Conservation (phyloP, 2,329 filamentous ascomycete species). For the Madurella fahalii region DNA sequence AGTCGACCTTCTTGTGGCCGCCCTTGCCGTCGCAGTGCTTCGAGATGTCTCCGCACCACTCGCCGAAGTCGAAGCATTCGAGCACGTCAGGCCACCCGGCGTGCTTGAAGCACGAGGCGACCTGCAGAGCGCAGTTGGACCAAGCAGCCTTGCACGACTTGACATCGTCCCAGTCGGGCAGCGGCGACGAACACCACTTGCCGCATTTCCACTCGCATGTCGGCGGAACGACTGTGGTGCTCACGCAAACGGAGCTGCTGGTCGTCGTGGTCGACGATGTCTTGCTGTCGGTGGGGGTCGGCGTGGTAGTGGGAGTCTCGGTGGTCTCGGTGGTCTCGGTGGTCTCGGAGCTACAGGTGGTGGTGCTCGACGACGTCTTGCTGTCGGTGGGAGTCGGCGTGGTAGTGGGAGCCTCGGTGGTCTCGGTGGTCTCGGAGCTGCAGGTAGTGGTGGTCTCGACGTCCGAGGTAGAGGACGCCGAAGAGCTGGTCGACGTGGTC, state of each 20-base stretch:
- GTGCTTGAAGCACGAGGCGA: slow-evolving; percentile 47
- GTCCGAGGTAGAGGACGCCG: slow-evolving; percentile 4
- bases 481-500: slow-evolving; percentile 8
- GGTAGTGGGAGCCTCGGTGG: slow-evolving; percentile 10
- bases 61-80: slow-evolving; percentile 47
- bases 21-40: slow-evolving; percentile 39
- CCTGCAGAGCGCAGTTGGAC: slow-evolving; percentile 44
- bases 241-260: slow-evolving; percentile 43
- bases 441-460: slow-evolving; percentile 19
- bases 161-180: slow-evolving; percentile 46
- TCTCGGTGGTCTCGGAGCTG: slow-evolving; percentile 16
- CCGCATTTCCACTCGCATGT: slow-evolving; percentile 53
- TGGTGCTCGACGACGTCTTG: slow-evolving; percentile 30
- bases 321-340: slow-evolving; percentile 16
- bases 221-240: slow-evolving; percentile 42
- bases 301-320: slow-evolving; percentile 14
- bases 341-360: slow-evolving; percentile 33
- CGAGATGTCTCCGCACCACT: slow-evolving; percentile 46
- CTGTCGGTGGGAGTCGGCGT: slow-evolving; percentile 22
- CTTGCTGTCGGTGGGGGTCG: slow-evolving; percentile 20
- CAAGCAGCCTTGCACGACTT: slow-evolving; percentile 40
- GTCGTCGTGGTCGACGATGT: slow-evolving; percentile 33
- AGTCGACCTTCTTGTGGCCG: slow-evolving; percentile 40
- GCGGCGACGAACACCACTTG: slow-evolving; percentile 48
- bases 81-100: slow-evolving; percentile 48